Conservation (phyloP, 2,329 filamentous ascomycete genomes). For the Cytospora mali region DNA sequence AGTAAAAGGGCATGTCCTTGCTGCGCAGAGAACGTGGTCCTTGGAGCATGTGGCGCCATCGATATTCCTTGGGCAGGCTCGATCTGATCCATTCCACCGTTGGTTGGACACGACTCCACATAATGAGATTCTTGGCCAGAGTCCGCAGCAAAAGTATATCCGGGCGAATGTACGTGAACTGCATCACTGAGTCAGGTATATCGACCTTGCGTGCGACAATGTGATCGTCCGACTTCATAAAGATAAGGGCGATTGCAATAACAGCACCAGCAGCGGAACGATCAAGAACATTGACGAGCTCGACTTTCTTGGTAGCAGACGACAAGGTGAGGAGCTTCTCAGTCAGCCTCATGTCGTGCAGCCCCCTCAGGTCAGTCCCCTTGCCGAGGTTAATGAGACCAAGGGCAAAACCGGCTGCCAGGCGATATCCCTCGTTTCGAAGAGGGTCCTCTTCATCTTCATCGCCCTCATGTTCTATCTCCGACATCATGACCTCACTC, state of each 20-base stretch:
- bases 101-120: conserved; percentile 84
- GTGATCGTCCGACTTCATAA: conserved; percentile 93
- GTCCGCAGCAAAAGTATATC: conserved; percentile 91
- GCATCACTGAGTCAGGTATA: conserved; percentile 83
- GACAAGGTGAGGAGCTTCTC: conserved; percentile 86
- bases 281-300: conserved; percentile 90
- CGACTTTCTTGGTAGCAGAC: conserved; percentile 85
- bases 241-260: conserved; percentile 86
- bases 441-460: conserved; percentile 83
- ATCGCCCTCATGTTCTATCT: conserved; percentile 85
- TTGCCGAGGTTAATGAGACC: conserved; percentile 95
- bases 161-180: conserved; percentile 94
- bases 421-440: conserved; percentile 91
- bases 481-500: conserved; percentile 98
- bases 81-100: conserved; percentile 73
- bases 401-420: conserved; percentile 90
- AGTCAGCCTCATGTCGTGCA: conserved; percentile 91
- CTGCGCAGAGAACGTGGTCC: conserved; percentile 67
- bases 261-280: conserved; percentile 92
- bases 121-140: conserved; percentile 84
- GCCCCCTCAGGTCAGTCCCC: conserved; percentile 81
- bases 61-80: conserved; percentile 74
- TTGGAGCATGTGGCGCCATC: conserved; percentile 60
- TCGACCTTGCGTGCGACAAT: conserved; percentile 90
- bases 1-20: conserved; percentile 87